Conservation (phyloP, 148 eudicot species). For the Oxyria digyna region DNA sequence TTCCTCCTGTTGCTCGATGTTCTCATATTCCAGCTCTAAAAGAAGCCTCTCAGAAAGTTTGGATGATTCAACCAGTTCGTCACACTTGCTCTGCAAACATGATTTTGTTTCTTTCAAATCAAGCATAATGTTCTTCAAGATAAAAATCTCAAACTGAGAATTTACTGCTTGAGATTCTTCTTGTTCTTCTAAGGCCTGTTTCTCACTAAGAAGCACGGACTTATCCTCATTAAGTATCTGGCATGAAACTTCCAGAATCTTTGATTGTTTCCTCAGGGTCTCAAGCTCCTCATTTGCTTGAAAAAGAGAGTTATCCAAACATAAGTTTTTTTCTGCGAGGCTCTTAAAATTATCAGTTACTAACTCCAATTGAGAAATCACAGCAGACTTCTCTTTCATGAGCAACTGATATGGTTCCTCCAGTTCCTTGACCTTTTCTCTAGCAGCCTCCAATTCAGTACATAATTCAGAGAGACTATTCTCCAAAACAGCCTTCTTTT, state of each 20-base stretch:
- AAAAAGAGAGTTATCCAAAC: constrained; percentile 59
- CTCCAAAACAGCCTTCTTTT: constrained; percentile 69
- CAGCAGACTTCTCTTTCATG: constrained; percentile 43
- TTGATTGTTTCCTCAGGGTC: constrained; percentile 48
- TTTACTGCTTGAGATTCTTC: constrained; percentile 46
- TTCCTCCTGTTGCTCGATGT: constrained; percentile 38
- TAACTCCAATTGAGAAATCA: constrained; percentile 45
- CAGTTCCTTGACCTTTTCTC: constrained; percentile 52
- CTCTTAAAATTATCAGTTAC: constrained; percentile 55
- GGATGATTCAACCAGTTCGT: constrained; percentile 54
- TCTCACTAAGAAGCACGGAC: constrained; percentile 41
- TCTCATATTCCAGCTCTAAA: constrained; percentile 40
- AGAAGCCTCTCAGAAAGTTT: constrained; percentile 49
- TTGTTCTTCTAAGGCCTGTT: constrained; percentile 35
- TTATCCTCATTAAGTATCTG: constrained; percentile 55
- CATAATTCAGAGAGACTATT: constrained; percentile 51
- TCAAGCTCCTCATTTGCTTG: constrained; percentile 63
- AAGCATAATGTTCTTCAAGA: constrained; percentile 38
- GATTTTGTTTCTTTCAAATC: constrained; percentile 46
- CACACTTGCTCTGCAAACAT: constrained; percentile 41
- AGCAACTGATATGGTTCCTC: constrained; percentile 57
- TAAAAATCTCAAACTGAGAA: constrained; percentile 63
- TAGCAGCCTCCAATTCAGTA: constrained; percentile 53
- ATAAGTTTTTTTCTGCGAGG: constrained; percentile 54
- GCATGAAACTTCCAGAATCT: constrained; percentile 59